Evolutionary conservation across 2,329 filamentous ascomycete species (phyloP), one percentile per base, ranked within the genome.

Genomic region (Cryphonectria naterciae): DNA sequence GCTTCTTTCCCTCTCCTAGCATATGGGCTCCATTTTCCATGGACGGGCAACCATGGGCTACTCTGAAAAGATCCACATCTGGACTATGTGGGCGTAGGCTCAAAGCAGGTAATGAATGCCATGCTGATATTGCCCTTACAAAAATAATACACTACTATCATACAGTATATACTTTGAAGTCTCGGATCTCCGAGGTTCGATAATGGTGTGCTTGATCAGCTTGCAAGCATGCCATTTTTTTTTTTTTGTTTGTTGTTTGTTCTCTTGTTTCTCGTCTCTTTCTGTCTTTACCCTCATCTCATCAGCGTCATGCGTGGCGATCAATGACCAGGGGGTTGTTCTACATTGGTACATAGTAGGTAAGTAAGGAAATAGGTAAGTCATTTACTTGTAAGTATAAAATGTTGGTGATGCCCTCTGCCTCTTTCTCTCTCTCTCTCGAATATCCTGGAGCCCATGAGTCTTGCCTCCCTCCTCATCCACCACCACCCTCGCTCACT

Each of bases 111-210:
- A 56, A 56, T 56, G 52, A 56, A 56, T 56, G 52, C 28, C 54
- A 32, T 58, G 54, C 28, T 58, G 52, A 15, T 15, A 5, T 17
- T 19, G 54, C 13, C 13, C 4, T 58, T 17, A 32, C 25, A 32
- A 13, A 8, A 17, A 28, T 25, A 46, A 39, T 39, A 39, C 8
- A 39, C 37, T 10, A 56, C 52, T 2, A 56, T 25, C 4, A 35
- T 17, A 32, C 19, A 49, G 17, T 49, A 49, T 22, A n/a, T 8
- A 49, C 46, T 17, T 6, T 17, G 46, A 6, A 32, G 54, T 28
- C 54, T 58, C 28, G 54, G 54, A 58, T 32, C 54, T 58, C 54
- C 54, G 54, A 58, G 54, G 54, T 15, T 32, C 19, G 43, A 49
- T 22, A 17, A 17, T 28, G 25, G 15, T 32, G 25, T 17, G 52